These are phyloP conservation scores for Immersiella caudata DNA, from an alignment of 495 filamentous ascomycete genomes.

Conservation along the genomic window DNA sequence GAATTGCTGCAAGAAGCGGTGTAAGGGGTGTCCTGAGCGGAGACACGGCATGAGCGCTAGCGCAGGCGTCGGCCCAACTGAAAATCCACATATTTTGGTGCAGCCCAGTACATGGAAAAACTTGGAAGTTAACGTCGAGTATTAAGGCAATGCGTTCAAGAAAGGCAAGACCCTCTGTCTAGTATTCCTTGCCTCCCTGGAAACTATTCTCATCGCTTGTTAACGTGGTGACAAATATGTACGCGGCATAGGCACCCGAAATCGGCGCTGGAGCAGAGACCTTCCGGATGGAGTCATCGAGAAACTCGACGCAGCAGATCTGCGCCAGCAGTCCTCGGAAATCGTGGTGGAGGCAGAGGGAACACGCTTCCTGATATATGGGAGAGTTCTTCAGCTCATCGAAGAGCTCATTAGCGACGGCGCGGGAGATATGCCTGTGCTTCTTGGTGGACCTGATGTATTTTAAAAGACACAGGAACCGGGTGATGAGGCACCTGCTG, in stretches of 20 bases:
- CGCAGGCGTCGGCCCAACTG: no score
- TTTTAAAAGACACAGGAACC: background rate
- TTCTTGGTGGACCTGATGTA: background rate
- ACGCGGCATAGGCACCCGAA: background rate
- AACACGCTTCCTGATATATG: background rate
- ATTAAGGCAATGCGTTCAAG: background rate
- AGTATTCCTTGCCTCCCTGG: background rate
- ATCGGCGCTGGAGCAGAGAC: background rate
- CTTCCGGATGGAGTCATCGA: background rate
- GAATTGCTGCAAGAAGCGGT: background rate
- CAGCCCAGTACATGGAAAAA: background rate
- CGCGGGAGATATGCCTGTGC: background rate
- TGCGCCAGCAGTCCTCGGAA: background rate
- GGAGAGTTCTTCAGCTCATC: background rate
- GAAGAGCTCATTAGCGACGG: background rate
- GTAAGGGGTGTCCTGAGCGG: background rate
- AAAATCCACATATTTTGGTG: background rate
- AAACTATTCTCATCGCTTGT: background rate
- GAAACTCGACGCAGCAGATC: background rate
- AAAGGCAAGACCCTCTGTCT: background rate
- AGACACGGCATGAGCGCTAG: no score
- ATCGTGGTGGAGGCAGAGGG: background rate
- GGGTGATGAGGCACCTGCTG: no score
- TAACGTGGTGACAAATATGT: background rate
- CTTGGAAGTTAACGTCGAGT: background rate